A percentile compares a stretch with the other conserved stretches of the same genome.
These are phyloP conservation scores for Didymosphaeria variabile DNA, from an alignment of 2,329 filamentous ascomycete genomes.

Conservation along the genomic window DNA sequence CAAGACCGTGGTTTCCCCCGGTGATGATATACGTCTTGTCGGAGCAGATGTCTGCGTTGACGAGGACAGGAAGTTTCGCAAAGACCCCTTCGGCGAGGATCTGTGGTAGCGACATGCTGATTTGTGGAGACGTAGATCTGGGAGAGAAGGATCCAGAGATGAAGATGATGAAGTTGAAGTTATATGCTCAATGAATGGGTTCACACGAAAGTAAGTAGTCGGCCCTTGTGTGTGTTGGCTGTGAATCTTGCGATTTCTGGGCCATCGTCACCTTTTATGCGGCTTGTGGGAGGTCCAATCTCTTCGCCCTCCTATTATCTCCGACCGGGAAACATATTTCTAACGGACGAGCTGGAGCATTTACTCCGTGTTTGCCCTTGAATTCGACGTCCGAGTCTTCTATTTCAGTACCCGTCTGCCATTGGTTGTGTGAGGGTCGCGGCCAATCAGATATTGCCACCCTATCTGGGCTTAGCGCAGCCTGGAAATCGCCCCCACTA, in stretches of 20 bases:
- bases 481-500: not conserved
- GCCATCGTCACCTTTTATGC: not conserved
- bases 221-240: not conserved
- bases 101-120: constrained; percentile 14
- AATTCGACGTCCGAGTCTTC: not conserved
- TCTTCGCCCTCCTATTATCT: not conserved
- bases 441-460: constrained; percentile 23
- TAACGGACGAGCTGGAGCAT: not conserved
- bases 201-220: not conserved
- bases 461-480: constrained; percentile 15
- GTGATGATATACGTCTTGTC: constrained; percentile 55
- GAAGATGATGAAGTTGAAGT: not conserved
- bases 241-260: too few relatives aligned
- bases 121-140: not conserved
- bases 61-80: constrained; percentile 18
- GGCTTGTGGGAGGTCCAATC: not conserved
- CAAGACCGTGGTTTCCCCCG: constrained; percentile 55
- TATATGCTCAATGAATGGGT: not conserved
- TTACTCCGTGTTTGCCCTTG: not conserved
- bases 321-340: not conserved
- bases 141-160: not conserved
- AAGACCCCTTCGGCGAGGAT: constrained; percentile 19
- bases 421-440: constrained; percentile 8
- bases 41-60: constrained; percentile 19
- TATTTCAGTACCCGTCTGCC: not conserved